A percentile compares a stretch with the other conserved stretches of the same genome.
phyloP scores from a whole-genome alignment of 495 filamentous ascomycete species.

The Aspergillus campestris region DNA sequence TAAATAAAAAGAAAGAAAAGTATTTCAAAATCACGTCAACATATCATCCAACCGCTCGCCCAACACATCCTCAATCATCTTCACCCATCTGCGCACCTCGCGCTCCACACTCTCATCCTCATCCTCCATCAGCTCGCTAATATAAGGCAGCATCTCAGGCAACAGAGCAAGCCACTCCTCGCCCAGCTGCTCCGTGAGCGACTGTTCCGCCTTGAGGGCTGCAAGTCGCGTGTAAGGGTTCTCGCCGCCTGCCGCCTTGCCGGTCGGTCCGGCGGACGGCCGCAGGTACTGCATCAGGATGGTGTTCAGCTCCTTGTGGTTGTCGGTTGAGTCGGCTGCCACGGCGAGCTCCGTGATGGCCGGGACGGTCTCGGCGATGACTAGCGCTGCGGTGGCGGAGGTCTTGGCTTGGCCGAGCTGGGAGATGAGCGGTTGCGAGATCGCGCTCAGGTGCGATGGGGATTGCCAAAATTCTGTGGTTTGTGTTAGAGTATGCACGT shows the following conservation, averaged over 20 bases:
- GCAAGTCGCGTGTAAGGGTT: conserved; percentile 53
- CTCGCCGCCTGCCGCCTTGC: conserved; percentile 42
- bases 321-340: conserved; percentile 71
- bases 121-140: conserved; percentile 91
- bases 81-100: conserved; percentile 80
- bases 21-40: conserved; percentile 54
- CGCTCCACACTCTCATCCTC: conserved; percentile 86
- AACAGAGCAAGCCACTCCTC: conserved; percentile 88
- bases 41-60: conserved; percentile 85
- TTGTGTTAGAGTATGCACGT: conserved; percentile 4
- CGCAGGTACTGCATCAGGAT: conserved; percentile 66
- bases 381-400: conserved; percentile 21
- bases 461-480: conserved; percentile 73
- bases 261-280: conserved; percentile 52
- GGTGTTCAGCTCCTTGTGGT: conserved; percentile 79
- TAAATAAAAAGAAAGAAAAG: neutral
- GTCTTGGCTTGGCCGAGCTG: conserved; percentile 55
- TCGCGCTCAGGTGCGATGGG: conserved; percentile 67
- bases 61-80: conserved; percentile 74
- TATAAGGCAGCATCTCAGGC: conserved; percentile 90
- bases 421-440: conserved; percentile 57
- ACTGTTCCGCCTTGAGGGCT: conserved; percentile 69
- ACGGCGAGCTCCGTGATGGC: conserved; percentile 68
- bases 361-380: conserved; percentile 42
- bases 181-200: conserved; percentile 66